Conservation (phyloP, 192 early-diverging fungal genomes). For the Mortierella hygrophila region DNA sequence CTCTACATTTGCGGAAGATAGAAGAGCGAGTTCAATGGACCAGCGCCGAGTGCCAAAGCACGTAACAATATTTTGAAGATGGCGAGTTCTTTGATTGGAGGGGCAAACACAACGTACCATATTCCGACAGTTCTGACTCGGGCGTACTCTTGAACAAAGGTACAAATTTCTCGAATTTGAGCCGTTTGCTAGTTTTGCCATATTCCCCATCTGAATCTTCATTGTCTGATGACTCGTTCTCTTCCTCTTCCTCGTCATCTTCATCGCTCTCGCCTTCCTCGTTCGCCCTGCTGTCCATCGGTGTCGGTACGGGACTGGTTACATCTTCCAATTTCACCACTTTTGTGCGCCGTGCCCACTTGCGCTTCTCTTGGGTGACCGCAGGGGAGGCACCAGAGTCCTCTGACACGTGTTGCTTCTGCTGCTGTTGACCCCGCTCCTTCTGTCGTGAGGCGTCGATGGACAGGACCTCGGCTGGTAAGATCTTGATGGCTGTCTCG, state of each 20-base stretch:
- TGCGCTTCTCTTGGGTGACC: neutral
- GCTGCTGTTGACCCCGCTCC: neutral
- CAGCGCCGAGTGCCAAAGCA: neutral
- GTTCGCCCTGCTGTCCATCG: neutral
- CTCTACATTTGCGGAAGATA: slow-evolving; percentile 25
- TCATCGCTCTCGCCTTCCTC: neutral
- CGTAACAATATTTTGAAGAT: neutral
- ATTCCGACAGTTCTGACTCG: neutral
- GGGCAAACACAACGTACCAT: neutral
- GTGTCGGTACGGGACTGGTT: neutral
- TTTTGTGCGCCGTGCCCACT: slow-evolving; percentile 8
- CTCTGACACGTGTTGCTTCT: neutral
- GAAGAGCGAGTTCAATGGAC: neutral
- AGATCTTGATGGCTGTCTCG: neutral
- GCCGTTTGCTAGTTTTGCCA: neutral
- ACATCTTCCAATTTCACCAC: neutral
- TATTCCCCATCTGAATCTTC: slow-evolving; percentile 9
- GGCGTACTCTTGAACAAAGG: neutral
- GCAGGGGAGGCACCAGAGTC: neutral
- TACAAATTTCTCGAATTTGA: neutral
- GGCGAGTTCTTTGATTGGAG: neutral
- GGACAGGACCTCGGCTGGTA: neutral
- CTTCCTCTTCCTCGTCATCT: neutral
- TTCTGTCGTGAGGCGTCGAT: neutral
- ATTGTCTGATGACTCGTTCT: neutral